These are phyloP conservation scores for Ehretia macrophylla DNA, from an alignment of 257 asterid genomes.

Conservation along the genomic window DNA sequence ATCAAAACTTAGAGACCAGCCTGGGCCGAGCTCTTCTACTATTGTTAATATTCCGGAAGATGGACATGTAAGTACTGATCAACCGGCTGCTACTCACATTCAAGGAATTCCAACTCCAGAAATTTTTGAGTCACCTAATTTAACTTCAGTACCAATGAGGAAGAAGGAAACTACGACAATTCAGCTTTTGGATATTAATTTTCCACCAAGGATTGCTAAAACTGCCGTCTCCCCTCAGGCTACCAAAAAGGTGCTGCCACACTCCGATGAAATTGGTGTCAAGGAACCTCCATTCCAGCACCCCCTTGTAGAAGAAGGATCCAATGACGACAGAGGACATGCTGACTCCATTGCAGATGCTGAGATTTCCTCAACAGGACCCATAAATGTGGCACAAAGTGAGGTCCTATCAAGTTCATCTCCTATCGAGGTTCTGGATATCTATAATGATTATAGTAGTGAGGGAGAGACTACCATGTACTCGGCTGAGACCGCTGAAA, in stretches of 20 bases:
- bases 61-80: conserved; percentile 26
- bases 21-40: conserved; percentile 37
- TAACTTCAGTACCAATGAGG: conserved; percentile 45
- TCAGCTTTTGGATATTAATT: conserved; percentile 82
- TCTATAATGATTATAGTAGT: conserved; percentile 62
- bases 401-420: conserved; percentile 61
- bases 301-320: conserved; percentile 25
- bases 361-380: conserved; percentile 64
- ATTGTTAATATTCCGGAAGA: conserved; percentile 32
- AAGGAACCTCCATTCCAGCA: conserved; percentile 17
- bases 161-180: conserved; percentile 45
- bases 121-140: conserved; percentile 61
- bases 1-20: conserved; percentile 39
- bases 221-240: conserved; percentile 36
- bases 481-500: conserved; percentile 98
- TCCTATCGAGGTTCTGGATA: conserved; percentile 35
- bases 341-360: conserved; percentile 36
- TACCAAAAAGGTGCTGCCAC: conserved; percentile 31
- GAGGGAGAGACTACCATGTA: conserved; percentile 98
- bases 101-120: conserved; percentile 80
- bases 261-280: conserved; percentile 35
- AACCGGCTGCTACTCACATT: conserved; percentile 30
- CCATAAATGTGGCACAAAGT: conserved; percentile 67
- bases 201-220: conserved; percentile 62
- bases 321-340: conserved; percentile 24